Base-by-base conservation (phyloP, 2,329 filamentous ascomycete genomes). In the Elsinoe fawcettii region DNA sequence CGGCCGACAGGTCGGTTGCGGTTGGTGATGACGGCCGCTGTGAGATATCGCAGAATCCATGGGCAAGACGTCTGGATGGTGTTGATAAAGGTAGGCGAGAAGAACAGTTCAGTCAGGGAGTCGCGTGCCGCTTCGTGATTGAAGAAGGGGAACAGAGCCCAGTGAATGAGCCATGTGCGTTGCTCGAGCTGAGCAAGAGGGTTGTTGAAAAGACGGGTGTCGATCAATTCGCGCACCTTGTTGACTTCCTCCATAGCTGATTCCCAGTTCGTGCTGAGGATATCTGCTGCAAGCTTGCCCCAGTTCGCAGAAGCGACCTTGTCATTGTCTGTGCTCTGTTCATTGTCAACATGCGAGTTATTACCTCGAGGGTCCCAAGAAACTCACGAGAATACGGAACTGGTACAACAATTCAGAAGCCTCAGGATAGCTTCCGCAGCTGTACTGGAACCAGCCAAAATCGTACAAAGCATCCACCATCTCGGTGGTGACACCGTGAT, bases 71-170 rank as follows among this genome's bases (percentile, higher is more conserved):
- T 96, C 81, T 99, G 93, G 73, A 99, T 96, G 67, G 92, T 97
- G 83, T 97, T 99, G 84, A 99, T 99, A 81, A 90, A 99, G 66
- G 90, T 83, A 63, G 91, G 88, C 63, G 88, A 95, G 83, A 99
- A 97, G 81, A 96, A 93, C 72, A 97, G 85, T 67, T 99, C 93
- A 69, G 93, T 89, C 66, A 99, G 82, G 65, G 84, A 83, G 70
- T 99, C 93, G 69, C 92, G 90, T 59, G 90, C 89, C 63, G 84
- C 81, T 68, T 97, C 92, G 77, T 89, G 86, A 84, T 99, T 97
- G 83, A 97, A 99, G 77, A 96, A 91, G 61, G 93, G 92, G 83
- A 97, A 99, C 61, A 99, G 85, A 46, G 89, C 86, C 91, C 93
- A 99, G 87, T 99, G 93, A 67, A 96, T 87, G 68, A 99, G 80